These are phyloP conservation scores for Musa balbisiana DNA, from an alignment of 202 grass and related monocot genomes.

Conservation along the genomic window DNA sequence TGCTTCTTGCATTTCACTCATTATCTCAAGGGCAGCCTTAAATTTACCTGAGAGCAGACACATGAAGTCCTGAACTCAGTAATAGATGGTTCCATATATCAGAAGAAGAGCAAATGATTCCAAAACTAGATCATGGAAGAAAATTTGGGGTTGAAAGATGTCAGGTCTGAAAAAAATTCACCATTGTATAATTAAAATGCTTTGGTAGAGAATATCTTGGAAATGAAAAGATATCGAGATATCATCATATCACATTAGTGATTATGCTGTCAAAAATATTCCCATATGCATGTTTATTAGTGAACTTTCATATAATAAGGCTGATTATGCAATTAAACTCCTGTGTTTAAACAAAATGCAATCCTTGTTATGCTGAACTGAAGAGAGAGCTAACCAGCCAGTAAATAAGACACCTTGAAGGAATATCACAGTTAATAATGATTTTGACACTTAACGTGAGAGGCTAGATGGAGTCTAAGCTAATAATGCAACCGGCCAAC, in stretches of 20 bases:
- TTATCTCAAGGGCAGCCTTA: constrained; percentile 45
- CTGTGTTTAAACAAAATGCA: not conserved
- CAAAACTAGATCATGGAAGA: not conserved
- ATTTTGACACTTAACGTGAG: no score
- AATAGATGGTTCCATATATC: not conserved
- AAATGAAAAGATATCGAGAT: not conserved
- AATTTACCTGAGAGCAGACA: constrained; percentile 42
- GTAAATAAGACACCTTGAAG: not conserved
- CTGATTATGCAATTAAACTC: not conserved
- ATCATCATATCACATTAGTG: not conserved
- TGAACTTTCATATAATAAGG: not conserved
- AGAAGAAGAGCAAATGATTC: not conserved
- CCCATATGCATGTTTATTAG: not conserved
- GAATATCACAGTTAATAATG: not conserved
- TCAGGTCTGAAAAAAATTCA: not conserved
- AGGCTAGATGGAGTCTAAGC: no score
- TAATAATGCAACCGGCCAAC: no score
- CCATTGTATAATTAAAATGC: not conserved
- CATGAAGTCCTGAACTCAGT: not conserved
- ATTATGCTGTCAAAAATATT: not conserved
- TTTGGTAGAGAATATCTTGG: not conserved
- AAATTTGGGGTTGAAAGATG: no score
- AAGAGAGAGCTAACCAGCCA: not conserved
- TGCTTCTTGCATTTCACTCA: constrained; percentile 61
- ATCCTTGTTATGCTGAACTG: not conserved